A percentile compares a stretch with the other conserved stretches of the same genome.
These are phyloP conservation scores for Rhynchosporium secalis DNA, from an alignment of 2,329 filamentous ascomycete genomes.

Conservation along the genomic window DNA sequence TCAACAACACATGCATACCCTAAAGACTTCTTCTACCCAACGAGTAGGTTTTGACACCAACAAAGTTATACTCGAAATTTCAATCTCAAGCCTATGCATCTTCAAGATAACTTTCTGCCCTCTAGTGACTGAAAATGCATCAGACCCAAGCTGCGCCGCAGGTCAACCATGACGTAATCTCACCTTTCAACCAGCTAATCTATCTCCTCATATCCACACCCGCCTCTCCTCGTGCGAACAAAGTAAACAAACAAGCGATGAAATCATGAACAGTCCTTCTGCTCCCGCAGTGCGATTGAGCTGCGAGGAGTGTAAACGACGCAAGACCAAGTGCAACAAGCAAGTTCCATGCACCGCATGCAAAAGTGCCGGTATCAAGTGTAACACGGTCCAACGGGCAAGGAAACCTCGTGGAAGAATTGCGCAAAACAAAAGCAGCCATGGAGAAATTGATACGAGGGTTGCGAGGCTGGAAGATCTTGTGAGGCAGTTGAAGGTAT, in stretches of 20 bases:
- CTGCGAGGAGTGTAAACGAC: conserved; percentile 16
- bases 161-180: no score
- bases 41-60: no score
- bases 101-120: no score
- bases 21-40: no score
- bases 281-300: conserved; percentile 12
- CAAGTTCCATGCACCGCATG: conserved; percentile 16
- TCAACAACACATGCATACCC: no score
- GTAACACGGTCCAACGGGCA: conserved; percentile 17
- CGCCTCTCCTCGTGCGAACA: no score
- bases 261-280: background rate
- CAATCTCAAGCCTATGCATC: no score
- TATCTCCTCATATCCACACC: no score
- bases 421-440: conserved; percentile 3
- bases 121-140: no score
- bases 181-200: no score
- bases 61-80: no score
- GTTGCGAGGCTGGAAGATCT: conserved; percentile 16
- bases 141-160: no score
- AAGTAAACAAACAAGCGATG: background rate
- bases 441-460: conserved; percentile 8
- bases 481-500: conserved; percentile 10
- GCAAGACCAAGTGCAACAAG: conserved; percentile 18
- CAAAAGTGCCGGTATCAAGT: conserved; percentile 7
- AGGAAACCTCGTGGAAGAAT: conserved; percentile 14